Conservation (phyloP, 2,329 filamentous ascomycete genomes). For the Lachnellula subtilissima region DNA sequence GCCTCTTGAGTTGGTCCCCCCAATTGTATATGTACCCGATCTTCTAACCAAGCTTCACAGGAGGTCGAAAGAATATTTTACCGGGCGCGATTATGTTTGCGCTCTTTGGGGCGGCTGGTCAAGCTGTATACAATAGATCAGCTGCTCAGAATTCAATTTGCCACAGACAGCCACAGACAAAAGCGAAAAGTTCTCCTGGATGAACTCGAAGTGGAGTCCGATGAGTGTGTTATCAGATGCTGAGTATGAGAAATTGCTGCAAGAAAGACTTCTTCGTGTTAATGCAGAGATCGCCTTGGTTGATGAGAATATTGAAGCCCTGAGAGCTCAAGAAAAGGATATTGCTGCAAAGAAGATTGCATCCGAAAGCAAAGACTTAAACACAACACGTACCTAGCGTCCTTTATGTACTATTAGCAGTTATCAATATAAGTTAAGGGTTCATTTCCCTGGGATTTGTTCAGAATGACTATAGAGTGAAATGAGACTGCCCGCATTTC, state of each 20-base stretch:
- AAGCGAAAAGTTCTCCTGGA: constrained; percentile 35
- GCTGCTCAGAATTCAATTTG: constrained; percentile 34
- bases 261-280: constrained; percentile 64
- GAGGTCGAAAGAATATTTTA: constrained; percentile 49
- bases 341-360: constrained; percentile 1
- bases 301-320: constrained; percentile 65
- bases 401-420: not conserved
- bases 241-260: constrained; percentile 66
- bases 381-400: not conserved
- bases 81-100: constrained; percentile 57
- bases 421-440: no score
- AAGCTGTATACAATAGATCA: constrained; percentile 48
- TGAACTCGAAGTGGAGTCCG: constrained; percentile 65
- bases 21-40: not conserved
- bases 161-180: constrained; percentile 25
- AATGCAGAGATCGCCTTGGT: constrained; percentile 75
- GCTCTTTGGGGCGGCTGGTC: constrained; percentile 52
- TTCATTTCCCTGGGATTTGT: no score
- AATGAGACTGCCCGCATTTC: no score
- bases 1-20: constrained; percentile 15
- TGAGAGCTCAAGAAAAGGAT: constrained; percentile 29
- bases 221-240: constrained; percentile 65
- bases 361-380: not conserved
- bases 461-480: no score
- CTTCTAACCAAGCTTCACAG: constrained; percentile 34